Evolutionary conservation across 2,329 filamentous ascomycete genomes (phyloP).

Genomic region (Xylariaceae sp.): DNA sequence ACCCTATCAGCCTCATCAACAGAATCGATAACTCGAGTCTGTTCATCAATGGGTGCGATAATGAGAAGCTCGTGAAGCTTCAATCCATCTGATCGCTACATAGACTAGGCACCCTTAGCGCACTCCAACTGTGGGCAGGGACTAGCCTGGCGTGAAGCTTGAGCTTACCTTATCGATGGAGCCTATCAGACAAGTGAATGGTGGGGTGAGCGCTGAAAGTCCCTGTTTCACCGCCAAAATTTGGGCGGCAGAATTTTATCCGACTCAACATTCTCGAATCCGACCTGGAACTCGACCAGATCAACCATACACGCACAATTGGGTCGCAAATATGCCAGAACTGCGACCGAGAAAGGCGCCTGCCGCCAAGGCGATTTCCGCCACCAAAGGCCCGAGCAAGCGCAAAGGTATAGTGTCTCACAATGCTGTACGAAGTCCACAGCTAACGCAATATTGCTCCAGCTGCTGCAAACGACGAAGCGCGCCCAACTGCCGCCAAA

Average conservation of each 20-base stretch:
- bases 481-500: slow-evolving; percentile 43
- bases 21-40: too few species aligned
- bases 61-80: too few species aligned
- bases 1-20: too few species aligned
- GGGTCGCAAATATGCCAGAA: slow-evolving; percentile 41
- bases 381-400: slow-evolving; percentile 35
- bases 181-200: background rate
- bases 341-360: slow-evolving; percentile 38
- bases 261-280: slow-evolving; percentile 8
- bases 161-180: slow-evolving; percentile 1
- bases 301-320: background rate
- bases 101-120: too few species aligned
- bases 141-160: background rate
- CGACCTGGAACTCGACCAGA: background rate
- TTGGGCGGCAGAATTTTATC: slow-evolving; percentile 29
- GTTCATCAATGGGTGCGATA: too few species aligned
- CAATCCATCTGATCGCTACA: too few species aligned
- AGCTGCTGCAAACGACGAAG: slow-evolving; percentile 41
- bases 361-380: slow-evolving; percentile 35
- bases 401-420: slow-evolving; percentile 35
- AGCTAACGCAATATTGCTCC: slow-evolving; percentile 6
- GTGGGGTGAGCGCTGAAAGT: too few species aligned
- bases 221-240: slow-evolving; percentile 29
- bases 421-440: background rate
- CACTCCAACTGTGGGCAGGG: too few species aligned